Base-by-base conservation (phyloP, 2,329 filamentous ascomycete species). In the Dothistroma septosporum region DNA sequence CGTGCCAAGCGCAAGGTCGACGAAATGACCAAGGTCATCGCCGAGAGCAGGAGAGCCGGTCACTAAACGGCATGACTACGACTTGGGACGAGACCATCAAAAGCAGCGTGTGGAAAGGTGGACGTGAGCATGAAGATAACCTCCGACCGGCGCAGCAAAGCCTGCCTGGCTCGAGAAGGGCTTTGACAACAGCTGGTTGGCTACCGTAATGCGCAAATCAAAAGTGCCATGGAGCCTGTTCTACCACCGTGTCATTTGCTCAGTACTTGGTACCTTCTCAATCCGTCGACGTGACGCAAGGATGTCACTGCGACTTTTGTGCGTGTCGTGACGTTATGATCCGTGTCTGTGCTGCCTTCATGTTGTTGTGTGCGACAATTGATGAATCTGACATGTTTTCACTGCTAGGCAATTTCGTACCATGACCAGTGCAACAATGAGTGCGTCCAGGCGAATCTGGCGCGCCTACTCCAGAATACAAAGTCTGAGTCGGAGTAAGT, bases 1-100 rank as follows among this genome's bases (percentile, higher is more conserved):
- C 93, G 94, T 81, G 93, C 93, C 77, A 99, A 99, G 93, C 88
- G 86, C 80, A 99, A 99, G 93, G 94, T 99, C 73, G 94, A 99
- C 79, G 93, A 97, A 85, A 91, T 99, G 83, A 91, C 92, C 83
- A 87, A 91, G 76, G 90, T 99, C 81, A 99, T 99, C 78, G 91
- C 93, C 76, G 94, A 97, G 85, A 88, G 92, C 78, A 92, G 93
- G 82, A 85, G 88, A 77, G 82, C 86, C 66, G 87, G 81, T 80
- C 86, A 88, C 82, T 89, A 87, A 84, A 49, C 58, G 70, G 50
- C 31, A 32, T 53, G n/a, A 35, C 50, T 21, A 53, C 50, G 50
- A 53, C 50, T 33, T 31, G 12, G 14, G 14, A n/a, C 10, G 10
- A 28, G 2, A 6, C 9, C 21, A 24, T 3, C 47, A 24, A 32